These are phyloP conservation scores for Venturia carpophila DNA, from an alignment of 2,329 filamentous ascomycete genomes.

Conservation along the genomic window DNA sequence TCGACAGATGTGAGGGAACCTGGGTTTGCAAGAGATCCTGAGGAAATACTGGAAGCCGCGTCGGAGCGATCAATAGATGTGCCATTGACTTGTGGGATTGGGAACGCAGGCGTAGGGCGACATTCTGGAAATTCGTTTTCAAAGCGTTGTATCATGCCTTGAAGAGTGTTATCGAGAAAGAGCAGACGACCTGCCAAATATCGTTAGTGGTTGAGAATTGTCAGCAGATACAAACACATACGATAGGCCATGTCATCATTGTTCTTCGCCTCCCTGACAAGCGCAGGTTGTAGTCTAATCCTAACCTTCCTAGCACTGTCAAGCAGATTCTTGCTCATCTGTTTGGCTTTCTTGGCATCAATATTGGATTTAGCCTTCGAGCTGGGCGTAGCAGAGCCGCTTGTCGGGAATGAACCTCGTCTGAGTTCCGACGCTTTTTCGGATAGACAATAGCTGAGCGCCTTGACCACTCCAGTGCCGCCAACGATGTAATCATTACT, in stretches of 20 bases:
- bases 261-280: constrained; percentile 64
- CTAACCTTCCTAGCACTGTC: constrained; percentile 84
- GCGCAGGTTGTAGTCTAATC: constrained; percentile 69
- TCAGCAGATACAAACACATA: constrained; percentile 39
- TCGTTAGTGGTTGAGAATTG: constrained; percentile 13
- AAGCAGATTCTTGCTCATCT: constrained; percentile 87
- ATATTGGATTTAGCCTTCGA: constrained; percentile 22
- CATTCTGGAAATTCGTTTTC: constrained; percentile 95
- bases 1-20: background rate
- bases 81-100: constrained; percentile 20
- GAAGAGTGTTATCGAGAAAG: constrained; percentile 81
- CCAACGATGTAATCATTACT: constrained; percentile 95
- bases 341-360: constrained; percentile 55
- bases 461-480: constrained; percentile 90
- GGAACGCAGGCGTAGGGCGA: constrained; percentile 39
- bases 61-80: background rate
- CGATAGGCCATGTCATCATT: constrained; percentile 71
- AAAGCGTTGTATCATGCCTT: constrained; percentile 89
- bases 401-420: constrained; percentile 34
- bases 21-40: background rate
- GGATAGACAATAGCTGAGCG: constrained; percentile 79
- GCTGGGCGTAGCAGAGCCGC: constrained; percentile 49
- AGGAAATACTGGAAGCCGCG: constrained; percentile 1
- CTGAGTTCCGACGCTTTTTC: constrained; percentile 59
- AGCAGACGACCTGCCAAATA: constrained; percentile 56